Conservation (phyloP, 768 basidiomycete genomes). For the Suillus subaureus region DNA sequence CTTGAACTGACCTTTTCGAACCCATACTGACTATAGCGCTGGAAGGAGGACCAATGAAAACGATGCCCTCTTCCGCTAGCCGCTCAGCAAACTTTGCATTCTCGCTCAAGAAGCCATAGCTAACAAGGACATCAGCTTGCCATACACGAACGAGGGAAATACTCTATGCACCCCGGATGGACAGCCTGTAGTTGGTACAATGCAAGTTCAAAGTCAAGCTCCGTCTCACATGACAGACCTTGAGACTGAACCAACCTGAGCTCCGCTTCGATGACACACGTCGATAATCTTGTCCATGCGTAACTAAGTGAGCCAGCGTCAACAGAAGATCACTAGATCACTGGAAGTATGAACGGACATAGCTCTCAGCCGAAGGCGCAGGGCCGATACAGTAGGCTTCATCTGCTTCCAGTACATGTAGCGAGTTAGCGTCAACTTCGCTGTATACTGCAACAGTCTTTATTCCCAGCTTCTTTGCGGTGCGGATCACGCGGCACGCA, state of each 20-base stretch:
- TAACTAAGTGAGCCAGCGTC: constrained; percentile 48
- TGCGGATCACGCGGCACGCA: constrained; percentile 92
- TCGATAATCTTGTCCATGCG: constrained; percentile 88
- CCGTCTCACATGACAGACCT: background rate
- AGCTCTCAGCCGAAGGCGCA: constrained; percentile 86
- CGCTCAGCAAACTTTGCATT: constrained; percentile 80
- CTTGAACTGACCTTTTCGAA: constrained; percentile 73
- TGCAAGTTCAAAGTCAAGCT: constrained; percentile 2
- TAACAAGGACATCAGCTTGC: constrained; percentile 24
- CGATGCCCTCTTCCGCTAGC: constrained; percentile 76
- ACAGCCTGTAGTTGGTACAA: constrained; percentile 60
- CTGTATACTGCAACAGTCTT: constrained; percentile 92
- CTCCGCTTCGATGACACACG: constrained; percentile 77
- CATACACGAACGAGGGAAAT: background rate
- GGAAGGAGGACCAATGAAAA: constrained; percentile 90
- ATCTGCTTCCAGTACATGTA: constrained; percentile 87
- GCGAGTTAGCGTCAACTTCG: constrained; percentile 76
- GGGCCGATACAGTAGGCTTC: constrained; percentile 94
- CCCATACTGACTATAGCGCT: constrained; percentile 93
- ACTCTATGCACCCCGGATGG: constrained; percentile 73
- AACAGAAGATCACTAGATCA: background rate
- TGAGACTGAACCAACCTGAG: constrained; percentile 59
- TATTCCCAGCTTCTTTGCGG: constrained; percentile 85
- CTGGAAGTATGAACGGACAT: constrained; percentile 53
- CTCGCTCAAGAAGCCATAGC: constrained; percentile 92